Evolutionary conservation across 2,329 filamentous ascomycete genomes (phyloP), one percentile per base, ranked within the genome.

Genomic region (Fusarium domesticum): DNA sequence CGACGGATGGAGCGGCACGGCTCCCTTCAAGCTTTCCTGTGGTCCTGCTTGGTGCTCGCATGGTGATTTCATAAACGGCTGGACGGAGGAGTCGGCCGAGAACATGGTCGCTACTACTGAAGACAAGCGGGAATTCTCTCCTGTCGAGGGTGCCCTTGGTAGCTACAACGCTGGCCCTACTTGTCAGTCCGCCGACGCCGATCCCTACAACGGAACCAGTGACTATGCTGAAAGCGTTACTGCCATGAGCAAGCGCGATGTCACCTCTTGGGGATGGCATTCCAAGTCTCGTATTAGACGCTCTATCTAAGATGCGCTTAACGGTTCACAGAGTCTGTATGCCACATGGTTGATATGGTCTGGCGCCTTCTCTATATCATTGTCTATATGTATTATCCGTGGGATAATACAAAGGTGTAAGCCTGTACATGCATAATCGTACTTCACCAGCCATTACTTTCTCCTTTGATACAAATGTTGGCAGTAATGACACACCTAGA

Each of bases 51-150:
- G 62, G 53, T 70, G 68, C 63, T 63, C 60, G 3, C 72, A 75
- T 50, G 71, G 72, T 4, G 72, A 75, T 51, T 74, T 75, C 39
- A 71, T 75, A 57, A 74, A 74, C 31, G 72, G 65, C 5, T 75
- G 72, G 72, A 58, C 53, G 5, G 53, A 54, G 42, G 55, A 58
- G 41, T 40, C 55, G 4, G 55, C 55, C 0, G 60, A 57, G 43
- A 70, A 70, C 43, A 71, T 74, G 70, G 49, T 74, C 11, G 59
- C 54, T 20, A 62, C 69, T 1, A 62, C 51, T 4, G 4, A 32
- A n/a, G 53, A 68, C 39, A 69, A 70, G 55, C 48, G 37, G 8
- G 47, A 67, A n/a, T 73, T 67, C 33, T 48, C 46, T 6, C 46
- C 53, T 10, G 65, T 73, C 12, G 39, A 50, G 6, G 56, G 56